These are phyloP conservation scores for Scenedesmus sp. DNA, from an alignment of 163 green algal species.

Conservation along the genomic window DNA sequence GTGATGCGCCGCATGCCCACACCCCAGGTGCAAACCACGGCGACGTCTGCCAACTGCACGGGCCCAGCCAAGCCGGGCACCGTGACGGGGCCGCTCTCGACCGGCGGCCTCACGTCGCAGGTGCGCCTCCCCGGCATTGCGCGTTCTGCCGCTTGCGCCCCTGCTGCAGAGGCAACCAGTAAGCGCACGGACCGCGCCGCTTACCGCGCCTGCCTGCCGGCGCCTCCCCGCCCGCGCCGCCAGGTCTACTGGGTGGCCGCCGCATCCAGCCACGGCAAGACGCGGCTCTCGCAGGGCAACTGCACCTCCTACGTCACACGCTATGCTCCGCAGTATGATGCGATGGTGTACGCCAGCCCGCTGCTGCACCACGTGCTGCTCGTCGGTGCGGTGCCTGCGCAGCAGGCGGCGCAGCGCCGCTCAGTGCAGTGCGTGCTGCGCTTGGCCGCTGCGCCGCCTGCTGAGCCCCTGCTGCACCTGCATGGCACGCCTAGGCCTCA, in stretches of 20 bases:
- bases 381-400: neutral
- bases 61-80: neutral
- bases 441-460: neutral
- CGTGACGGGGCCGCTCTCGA: neutral
- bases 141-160: too few relatives aligned
- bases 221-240: too few relatives aligned
- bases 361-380: conserved; percentile 18
- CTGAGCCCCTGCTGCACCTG: neutral
- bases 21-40: too few relatives aligned
- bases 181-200: too few relatives aligned
- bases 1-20: too few relatives aligned
- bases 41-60: neutral
- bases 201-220: neutral
- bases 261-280: too few relatives aligned
- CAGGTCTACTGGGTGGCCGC: too few relatives aligned
- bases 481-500: neutral
- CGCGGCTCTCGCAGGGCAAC: neutral
- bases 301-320: neutral
- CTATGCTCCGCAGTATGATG: neutral
- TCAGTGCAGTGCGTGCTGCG: neutral
- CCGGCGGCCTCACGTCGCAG: neutral
- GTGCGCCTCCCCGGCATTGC: too few relatives aligned
- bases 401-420: neutral
- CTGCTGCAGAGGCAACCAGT: neutral
- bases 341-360: neutral